These are phyloP conservation scores for Hydnomerulius pinastri DNA, from an alignment of 768 basidiomycete genomes.

Conservation along the genomic window DNA sequence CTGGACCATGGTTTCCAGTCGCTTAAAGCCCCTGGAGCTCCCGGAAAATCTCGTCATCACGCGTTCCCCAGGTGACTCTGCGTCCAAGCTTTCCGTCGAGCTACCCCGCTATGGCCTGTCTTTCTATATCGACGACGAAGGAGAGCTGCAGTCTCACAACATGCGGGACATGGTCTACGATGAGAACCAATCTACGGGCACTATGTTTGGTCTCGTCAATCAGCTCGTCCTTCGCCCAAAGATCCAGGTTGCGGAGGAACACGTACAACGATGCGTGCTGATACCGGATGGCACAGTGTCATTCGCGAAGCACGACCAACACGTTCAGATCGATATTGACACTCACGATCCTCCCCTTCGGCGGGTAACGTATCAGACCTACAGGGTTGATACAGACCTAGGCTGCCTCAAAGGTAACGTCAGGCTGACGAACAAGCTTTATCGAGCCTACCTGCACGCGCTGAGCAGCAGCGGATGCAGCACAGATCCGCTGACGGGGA, in stretches of 20 bases:
- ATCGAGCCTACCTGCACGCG: conserved; percentile 46
- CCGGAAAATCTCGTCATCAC: conserved; percentile 25
- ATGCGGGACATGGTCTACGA: conserved; percentile 47
- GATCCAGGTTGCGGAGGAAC: neutral
- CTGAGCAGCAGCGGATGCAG: conserved; percentile 41
- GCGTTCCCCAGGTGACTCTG: neutral
- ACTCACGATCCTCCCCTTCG: neutral
- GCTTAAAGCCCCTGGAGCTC: conserved; percentile 26
- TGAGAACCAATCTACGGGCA: conserved; percentile 40
- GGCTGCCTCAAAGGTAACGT: conserved; percentile 29
- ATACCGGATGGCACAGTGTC: conserved; percentile 39
- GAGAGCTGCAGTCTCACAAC: conserved; percentile 41
- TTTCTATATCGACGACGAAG: conserved; percentile 38
- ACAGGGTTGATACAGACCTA: conserved; percentile 31
- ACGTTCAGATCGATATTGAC: conserved; percentile 19
- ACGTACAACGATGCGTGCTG: conserved; percentile 31
- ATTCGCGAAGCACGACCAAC: conserved; percentile 8
- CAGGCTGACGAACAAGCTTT: conserved; percentile 34
- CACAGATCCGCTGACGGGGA: conserved; percentile 44
- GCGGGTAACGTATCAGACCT: conserved; percentile 27
- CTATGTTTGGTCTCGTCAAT: conserved; percentile 45
- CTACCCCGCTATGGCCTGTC: conserved; percentile 44
- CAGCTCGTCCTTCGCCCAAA: conserved; percentile 42
- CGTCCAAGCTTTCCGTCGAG: conserved; percentile 23
- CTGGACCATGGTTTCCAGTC: conserved; percentile 28